Evolutionary conservation across 305 asterid genomes (phyloP), one percentile per base, ranked within the genome.

Genomic region (Ilex paraguariensis): DNA sequence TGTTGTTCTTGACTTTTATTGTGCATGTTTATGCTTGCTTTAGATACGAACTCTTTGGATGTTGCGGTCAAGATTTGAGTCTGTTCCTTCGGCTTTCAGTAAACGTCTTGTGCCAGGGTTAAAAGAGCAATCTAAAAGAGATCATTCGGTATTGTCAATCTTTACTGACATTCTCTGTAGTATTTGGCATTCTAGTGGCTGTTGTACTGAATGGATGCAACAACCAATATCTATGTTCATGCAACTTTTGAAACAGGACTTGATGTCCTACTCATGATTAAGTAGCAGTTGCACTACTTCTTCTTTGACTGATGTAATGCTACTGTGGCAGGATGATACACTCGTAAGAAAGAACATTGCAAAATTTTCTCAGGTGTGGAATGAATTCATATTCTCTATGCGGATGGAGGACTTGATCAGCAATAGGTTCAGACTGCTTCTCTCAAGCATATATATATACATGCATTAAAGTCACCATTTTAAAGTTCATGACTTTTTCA

Each of bases 321-420:
- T 60, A 28, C 72, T 70, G 57, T 79, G 68, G 62, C 86, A 94
- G 97, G 95, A 79, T 75, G 82, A 75, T 67, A 54, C 85, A 6
- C 64, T 78, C 84, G 94, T 82, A 73, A 77, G 89, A 69, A 85
- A 72, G 72, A 91, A 84, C 73, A 86, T 88, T 31, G 96, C 98
- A 3, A 94, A 87, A 84, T 94, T 94, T 84, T 91, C 98, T 67
- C 99, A 91, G 81, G 83, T 91, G 88, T 94, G 99, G 99, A 94
- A 94, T 75, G 99, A 91, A 78, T 94, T 94, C 82, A 90, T 94
- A 71, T 71, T 84, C 70, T 94, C 99, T 40, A 60, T 94, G 82
- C 84, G 99, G 75, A 80, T 79, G 79, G 99, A 94, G 82, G 99
- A 94, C 74, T 77, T 91, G 75, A 88, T 94, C 70, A 94, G 69